Conservation (phyloP, 2,329 filamentous ascomycete genomes). For the Neofusicoccum kwambonambiense region DNA sequence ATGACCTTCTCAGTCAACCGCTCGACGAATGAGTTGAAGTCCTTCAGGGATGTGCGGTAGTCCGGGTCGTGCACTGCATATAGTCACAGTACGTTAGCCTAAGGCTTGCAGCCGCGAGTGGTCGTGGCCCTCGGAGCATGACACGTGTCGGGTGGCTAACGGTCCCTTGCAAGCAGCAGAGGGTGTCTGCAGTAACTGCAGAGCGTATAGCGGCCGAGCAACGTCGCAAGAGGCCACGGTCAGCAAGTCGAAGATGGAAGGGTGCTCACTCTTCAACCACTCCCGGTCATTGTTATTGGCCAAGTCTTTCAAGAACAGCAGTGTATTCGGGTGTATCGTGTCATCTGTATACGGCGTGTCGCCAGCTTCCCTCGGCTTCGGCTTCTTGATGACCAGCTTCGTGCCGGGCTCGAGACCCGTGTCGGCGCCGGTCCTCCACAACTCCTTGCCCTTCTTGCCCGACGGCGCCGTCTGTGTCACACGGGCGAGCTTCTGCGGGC, state of each 20-base stretch:
- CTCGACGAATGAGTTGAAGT: conserved; percentile 79
- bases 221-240: background rate
- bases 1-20: conserved; percentile 68
- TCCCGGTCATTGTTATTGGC: conserved; percentile 60
- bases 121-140: background rate
- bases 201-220: background rate
- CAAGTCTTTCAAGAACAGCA: conserved; percentile 60
- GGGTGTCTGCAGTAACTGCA: background rate
- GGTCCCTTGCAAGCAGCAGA: background rate
- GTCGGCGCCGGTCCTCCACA: conserved; percentile 58
- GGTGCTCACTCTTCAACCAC: conserved; percentile 60
- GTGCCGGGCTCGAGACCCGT: conserved; percentile 58
- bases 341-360: conserved; percentile 57
- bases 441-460: conserved; percentile 42
- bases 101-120: background rate
- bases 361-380: conserved; percentile 60
- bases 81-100: conserved; percentile 17
- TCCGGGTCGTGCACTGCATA: conserved; percentile 71
- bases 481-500: conserved; percentile 20
- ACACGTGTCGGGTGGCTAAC: conserved; percentile 15
- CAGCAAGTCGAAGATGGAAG: background rate
- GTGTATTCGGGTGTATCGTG: conserved; percentile 62
- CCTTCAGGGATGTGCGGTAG: conserved; percentile 73
- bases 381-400: conserved; percentile 61
- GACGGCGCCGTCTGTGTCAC: conserved; percentile 19